Conservation (phyloP, 2,329 filamentous ascomycete species). For the Lasiodiplodia theobromae region DNA sequence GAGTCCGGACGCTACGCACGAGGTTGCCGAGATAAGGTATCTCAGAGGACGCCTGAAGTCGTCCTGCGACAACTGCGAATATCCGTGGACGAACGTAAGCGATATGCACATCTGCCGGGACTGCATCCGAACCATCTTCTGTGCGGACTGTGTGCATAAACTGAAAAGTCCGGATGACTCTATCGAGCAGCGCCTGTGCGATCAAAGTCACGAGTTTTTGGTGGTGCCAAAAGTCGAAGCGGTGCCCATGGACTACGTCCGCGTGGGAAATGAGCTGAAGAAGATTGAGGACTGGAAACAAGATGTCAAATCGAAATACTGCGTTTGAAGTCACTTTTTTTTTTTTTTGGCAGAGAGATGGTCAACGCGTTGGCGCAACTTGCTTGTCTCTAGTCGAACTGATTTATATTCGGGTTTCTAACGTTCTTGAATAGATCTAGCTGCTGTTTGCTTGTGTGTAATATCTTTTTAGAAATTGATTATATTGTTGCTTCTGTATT, state of each 20-base stretch:
- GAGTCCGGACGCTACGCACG: not conserved
- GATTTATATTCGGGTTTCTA: too few relatives aligned
- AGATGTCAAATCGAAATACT: not conserved
- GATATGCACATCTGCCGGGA: conserved; percentile 11
- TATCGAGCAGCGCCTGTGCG: conserved; percentile 10
- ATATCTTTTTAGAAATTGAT: not conserved
- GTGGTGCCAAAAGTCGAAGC: not conserved
- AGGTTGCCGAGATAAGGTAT: not conserved
- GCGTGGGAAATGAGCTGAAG: not conserved
- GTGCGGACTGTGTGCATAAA: not conserved
- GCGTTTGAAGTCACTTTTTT: not conserved
- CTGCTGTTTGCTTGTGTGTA: too few relatives aligned
- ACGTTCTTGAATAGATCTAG: too few relatives aligned
- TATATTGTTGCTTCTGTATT: not conserved
- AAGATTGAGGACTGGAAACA: not conserved
- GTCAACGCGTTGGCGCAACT: not conserved
- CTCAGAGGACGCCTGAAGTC: conserved; percentile 10
- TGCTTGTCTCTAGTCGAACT: not conserved
- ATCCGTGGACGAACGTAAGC: not conserved
- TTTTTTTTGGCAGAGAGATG: not conserved
- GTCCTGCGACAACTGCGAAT: conserved; percentile 5
- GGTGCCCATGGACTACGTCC: not conserved
- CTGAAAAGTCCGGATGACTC: not conserved
- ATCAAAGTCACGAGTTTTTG: not conserved
- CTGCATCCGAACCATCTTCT: conserved; percentile 13